Evolutionary conservation across 2,329 filamentous ascomycete genomes (phyloP).

Genomic region (Paraphoma chrysanthemicola): DNA sequence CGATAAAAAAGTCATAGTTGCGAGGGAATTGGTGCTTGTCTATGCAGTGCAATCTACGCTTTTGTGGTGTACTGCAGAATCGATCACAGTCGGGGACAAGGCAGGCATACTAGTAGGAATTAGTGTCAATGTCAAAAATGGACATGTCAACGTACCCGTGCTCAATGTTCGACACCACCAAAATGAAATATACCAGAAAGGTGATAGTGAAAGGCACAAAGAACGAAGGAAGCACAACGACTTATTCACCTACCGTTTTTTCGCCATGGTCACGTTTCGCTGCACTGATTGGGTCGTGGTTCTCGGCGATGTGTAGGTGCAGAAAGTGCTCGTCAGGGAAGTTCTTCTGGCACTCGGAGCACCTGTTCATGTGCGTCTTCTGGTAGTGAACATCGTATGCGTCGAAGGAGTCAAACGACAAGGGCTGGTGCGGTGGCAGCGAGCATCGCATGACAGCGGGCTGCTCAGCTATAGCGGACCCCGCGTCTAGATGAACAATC

Average conservation of each 20-base stretch:
- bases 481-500: conserved; percentile 63
- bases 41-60: conserved; percentile 82
- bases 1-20: conserved; percentile 62
- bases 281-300: conserved; percentile 81
- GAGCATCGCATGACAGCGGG: conserved; percentile 74
- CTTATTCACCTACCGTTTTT: conserved; percentile 72
- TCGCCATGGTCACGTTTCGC: conserved; percentile 80
- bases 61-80: conserved; percentile 82
- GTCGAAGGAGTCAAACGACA: conserved; percentile 75
- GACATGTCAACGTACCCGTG: conserved; percentile 12
- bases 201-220: too few species aligned
- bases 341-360: conserved; percentile 83
- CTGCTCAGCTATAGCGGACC: conserved; percentile 27
- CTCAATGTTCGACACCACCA: neutral
- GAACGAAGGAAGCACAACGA: neutral
- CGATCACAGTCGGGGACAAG: conserved; percentile 89
- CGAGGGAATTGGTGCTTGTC: conserved; percentile 93
- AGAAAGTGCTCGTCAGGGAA: conserved; percentile 86
- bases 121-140: conserved; percentile 7
- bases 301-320: conserved; percentile 85
- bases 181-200: too few species aligned
- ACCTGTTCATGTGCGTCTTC: conserved; percentile 82
- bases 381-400: conserved; percentile 90
- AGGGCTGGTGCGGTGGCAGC: conserved; percentile 77
- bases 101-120: conserved; percentile 72